phyloP scores from a whole-genome alignment of 2,329 filamentous ascomycete genomes.

The Fusarium sp. region DNA sequence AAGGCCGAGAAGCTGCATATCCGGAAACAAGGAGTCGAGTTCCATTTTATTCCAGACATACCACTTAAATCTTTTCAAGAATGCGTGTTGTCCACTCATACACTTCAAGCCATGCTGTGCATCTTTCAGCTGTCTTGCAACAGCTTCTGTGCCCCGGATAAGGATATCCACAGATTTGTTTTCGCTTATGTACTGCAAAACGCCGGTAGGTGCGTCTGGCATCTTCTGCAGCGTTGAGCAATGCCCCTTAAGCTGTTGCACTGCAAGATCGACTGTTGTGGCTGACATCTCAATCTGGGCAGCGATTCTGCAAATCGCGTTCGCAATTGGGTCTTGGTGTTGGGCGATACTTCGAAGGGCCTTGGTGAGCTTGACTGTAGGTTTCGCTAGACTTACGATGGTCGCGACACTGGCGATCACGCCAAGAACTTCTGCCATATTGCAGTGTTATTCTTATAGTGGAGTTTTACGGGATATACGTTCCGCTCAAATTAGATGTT shows the following conservation, averaged over 20 bases:
- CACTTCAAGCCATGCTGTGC: neutral
- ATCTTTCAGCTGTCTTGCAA: neutral
- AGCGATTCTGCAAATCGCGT: neutral
- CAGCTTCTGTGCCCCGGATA: neutral
- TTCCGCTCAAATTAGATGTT: too few species aligned
- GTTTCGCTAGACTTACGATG: neutral
- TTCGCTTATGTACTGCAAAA: neutral
- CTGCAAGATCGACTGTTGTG: neutral
- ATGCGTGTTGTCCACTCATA: neutral
- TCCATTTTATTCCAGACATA: neutral
- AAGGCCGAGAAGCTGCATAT: neutral
- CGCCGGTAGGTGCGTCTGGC: neutral
- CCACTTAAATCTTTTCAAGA: neutral
- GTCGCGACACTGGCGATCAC: neutral
- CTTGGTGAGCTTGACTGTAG: neutral
- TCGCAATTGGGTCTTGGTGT: neutral
- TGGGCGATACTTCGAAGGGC: neutral
- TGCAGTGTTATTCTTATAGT: neutral
- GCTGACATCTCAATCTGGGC: neutral
- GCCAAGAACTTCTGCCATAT: constrained; percentile 10
- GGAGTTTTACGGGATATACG: neutral
- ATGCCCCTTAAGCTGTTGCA: neutral
- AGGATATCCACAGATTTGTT: neutral
- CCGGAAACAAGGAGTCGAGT: neutral
- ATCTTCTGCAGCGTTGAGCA: neutral